phyloP scores from a whole-genome alignment of 306 rosid genomes.

The Vicia villosa region DNA sequence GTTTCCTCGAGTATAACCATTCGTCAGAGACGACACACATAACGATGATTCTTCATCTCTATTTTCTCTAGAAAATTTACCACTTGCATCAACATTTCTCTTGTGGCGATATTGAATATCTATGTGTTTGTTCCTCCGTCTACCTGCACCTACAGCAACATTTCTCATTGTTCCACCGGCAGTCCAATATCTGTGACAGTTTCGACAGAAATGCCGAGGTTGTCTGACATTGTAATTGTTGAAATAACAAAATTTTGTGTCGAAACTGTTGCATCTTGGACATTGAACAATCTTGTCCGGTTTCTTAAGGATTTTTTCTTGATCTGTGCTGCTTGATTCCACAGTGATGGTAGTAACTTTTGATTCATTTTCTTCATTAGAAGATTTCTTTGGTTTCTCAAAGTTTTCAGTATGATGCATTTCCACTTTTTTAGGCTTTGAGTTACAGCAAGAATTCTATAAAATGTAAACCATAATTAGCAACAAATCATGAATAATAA shows the following conservation, averaged over 20 bases:
- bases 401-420: constrained; percentile 33
- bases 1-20: constrained; percentile 37
- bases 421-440: constrained; percentile 36
- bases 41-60: constrained; percentile 48
- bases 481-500: background rate
- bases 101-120: constrained; percentile 37
- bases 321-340: constrained; percentile 36
- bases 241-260: constrained; percentile 83
- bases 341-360: constrained; percentile 13
- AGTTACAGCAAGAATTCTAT: constrained; percentile 47
- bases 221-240: constrained; percentile 83
- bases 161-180: constrained; percentile 81
- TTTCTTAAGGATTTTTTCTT: constrained; percentile 58
- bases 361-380: constrained; percentile 32
- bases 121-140: constrained; percentile 70
- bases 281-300: constrained; percentile 77
- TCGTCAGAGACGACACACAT: constrained; percentile 48
- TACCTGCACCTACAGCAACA: constrained; percentile 77
- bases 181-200: constrained; percentile 83
- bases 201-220: constrained; percentile 84
- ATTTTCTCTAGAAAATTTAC: background rate
- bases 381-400: constrained; percentile 45
- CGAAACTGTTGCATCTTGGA: constrained; percentile 76
- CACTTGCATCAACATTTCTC: constrained; percentile 2
- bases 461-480: constrained; percentile 28